Conservation (phyloP, 2,329 filamentous ascomycete genomes). For the Venturia asperata region DNA sequence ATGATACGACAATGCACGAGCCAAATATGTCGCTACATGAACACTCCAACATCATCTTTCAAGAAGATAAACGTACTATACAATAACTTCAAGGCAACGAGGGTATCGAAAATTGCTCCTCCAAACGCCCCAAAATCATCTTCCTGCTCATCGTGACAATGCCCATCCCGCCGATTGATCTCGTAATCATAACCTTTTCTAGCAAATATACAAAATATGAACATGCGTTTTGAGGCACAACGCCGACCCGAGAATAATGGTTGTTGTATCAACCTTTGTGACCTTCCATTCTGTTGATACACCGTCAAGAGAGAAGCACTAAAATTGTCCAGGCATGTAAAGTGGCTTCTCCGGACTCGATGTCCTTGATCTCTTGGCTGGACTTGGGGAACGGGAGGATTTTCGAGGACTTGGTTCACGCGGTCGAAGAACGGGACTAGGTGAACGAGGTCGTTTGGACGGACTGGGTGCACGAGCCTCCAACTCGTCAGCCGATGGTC, state of each 20-base stretch:
- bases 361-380: background rate
- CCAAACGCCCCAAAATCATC: background rate
- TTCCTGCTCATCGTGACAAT: background rate
- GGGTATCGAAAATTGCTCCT: background rate
- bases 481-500: slow-evolving; percentile 6
- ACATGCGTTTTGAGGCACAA: background rate
- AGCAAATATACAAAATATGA: background rate
- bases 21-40: background rate
- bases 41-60: background rate
- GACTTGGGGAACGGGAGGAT: background rate
- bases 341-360: background rate
- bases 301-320: background rate
- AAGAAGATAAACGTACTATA: background rate
- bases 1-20: background rate
- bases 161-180: background rate
- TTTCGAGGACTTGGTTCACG: background rate
- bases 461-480: background rate
- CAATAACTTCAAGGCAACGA: background rate
- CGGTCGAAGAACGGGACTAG: background rate
- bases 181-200: background rate
- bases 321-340: background rate
- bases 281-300: background rate
- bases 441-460: background rate
- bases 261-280: background rate
- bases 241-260: background rate